These are phyloP conservation scores for Ophiosphaerella herpotricha DNA, from an alignment of 2,329 filamentous ascomycete species.

Conservation along the genomic window DNA sequence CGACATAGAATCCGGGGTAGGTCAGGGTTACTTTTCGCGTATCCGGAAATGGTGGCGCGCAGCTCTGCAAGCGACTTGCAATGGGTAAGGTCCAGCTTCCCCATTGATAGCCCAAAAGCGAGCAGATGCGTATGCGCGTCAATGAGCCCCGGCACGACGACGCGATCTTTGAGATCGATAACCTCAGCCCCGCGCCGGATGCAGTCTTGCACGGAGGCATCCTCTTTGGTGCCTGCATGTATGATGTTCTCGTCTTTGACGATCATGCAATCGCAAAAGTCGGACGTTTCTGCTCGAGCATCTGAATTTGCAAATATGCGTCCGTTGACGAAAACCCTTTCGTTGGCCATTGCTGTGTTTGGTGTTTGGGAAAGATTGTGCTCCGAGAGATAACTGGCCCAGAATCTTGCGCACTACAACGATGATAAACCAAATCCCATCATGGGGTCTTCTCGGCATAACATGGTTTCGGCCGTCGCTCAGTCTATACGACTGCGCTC, in stretches of 20 bases:
- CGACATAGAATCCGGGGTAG: slow-evolving; percentile 53
- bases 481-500: no score
- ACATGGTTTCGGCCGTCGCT: no score
- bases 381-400: neutral
- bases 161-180: slow-evolving; percentile 37
- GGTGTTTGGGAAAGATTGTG: neutral
- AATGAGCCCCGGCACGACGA: slow-evolving; percentile 57
- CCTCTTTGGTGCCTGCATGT: slow-evolving; percentile 2
- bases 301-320: slow-evolving; percentile 9
- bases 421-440: no score
- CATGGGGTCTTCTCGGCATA: no score
- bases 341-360: slow-evolving; percentile 1
- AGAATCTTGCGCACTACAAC: no score
- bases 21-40: slow-evolving; percentile 49
- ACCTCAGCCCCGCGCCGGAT: slow-evolving; percentile 4
- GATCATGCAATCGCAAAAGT: slow-evolving; percentile 12
- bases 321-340: slow-evolving; percentile 11
- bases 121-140: slow-evolving; percentile 61
- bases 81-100: slow-evolving; percentile 51
- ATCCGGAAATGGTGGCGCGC: slow-evolving; percentile 47
- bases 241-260: slow-evolving; percentile 8
- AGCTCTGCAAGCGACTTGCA: slow-evolving; percentile 55
- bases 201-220: slow-evolving; percentile 2
- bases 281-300: neutral
- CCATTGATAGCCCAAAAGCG: slow-evolving; percentile 55